Conservation (phyloP, 1,139 yeast genomes). For the Kluyveromyces sp. region DNA sequence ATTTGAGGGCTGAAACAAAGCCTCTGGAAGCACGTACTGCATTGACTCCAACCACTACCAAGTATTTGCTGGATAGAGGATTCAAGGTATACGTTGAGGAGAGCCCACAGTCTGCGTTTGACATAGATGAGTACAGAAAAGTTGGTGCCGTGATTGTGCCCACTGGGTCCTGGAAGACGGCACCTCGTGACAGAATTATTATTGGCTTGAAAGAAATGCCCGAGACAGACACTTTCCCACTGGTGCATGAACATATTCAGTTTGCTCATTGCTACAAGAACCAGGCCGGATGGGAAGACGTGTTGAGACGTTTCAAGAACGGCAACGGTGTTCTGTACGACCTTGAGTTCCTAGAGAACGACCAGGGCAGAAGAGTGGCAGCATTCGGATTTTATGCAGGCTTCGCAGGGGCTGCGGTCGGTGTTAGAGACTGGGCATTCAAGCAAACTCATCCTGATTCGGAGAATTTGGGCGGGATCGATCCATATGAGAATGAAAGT, state of each 20-base stretch:
- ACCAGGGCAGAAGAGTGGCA: conserved; percentile 95
- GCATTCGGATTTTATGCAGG: conserved; percentile 99
- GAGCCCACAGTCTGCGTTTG: conserved; percentile 75
- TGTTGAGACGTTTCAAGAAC: conserved; percentile 75
- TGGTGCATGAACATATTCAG: conserved; percentile 91
- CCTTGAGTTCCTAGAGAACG: conserved; percentile 89
- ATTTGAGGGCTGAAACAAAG: conserved; percentile 93
- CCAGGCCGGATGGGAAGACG: conserved; percentile 96
- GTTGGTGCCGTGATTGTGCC: conserved; percentile 88
- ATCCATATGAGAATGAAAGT: conserved; percentile 76
- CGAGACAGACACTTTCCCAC: conserved; percentile 82
- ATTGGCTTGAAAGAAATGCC: conserved; percentile 94
- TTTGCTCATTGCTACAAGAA: conserved; percentile 98
- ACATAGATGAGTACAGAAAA: conserved; percentile 61
- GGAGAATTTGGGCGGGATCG: conserved; percentile 65
- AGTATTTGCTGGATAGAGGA: conserved; percentile 78
- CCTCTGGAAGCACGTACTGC: conserved; percentile 97
- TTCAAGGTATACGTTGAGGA: conserved; percentile 84
- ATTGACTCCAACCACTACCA: conserved; percentile 84
- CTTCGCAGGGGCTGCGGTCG: conserved; percentile 97
- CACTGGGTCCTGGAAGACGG: conserved; percentile 84
- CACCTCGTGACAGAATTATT: conserved; percentile 85
- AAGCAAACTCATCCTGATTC: conserved; percentile 65
- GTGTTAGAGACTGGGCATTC: conserved; percentile 90
- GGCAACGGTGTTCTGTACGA: conserved; percentile 91